Base-by-base conservation (phyloP, 2,329 filamentous ascomycete genomes). In the Esteya vermicola region DNA sequence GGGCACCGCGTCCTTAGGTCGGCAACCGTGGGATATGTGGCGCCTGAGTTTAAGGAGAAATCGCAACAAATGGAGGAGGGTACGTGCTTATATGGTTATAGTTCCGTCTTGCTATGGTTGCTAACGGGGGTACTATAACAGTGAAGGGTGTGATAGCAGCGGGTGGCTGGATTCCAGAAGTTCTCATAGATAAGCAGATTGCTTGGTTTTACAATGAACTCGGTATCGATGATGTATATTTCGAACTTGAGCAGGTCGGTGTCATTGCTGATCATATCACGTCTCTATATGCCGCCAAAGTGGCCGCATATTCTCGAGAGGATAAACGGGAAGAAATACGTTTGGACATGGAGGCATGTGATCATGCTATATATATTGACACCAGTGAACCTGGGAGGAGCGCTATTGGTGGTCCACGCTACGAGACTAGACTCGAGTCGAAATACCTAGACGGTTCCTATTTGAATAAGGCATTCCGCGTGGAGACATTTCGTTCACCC, bases 331-430 rank as follows among this genome's bases (percentile, higher is more conserved):
- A 96, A 52, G 88, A 96, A 63, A 95, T 98, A 52, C 78, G 88
- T 47, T 67, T 98, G 32, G 89, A 96, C 57, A 95, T 95, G 75
- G 91, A 98, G 63, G 85, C 85, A 19, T 66, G 71, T 43, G 91
- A 96, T 57, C 91, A 96, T 56, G 91, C 91, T 44, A 93, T 96
- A 55, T 98, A 96, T 65, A 96, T 98, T 50, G 91, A 98, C 58
- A 98, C 91, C 41, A 95, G 88, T 60, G 81, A 81, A 55, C 89
- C 91, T 14, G 91, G 91, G 49, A 68, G 84, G 51, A 83, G 79
- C 43, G 72, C 78, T 35, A 66, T 83, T 19, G 65, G 72, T 40
- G 91, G 91, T 3, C 88, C 91, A n/a, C 74, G 80, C 44, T 98
- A 95, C 58, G 91, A 98, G 65, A 79, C 85, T 57, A 76, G 89